Conservation (phyloP, 2,329 filamentous ascomycete genomes). For the Sordariomycetes sp. region DNA sequence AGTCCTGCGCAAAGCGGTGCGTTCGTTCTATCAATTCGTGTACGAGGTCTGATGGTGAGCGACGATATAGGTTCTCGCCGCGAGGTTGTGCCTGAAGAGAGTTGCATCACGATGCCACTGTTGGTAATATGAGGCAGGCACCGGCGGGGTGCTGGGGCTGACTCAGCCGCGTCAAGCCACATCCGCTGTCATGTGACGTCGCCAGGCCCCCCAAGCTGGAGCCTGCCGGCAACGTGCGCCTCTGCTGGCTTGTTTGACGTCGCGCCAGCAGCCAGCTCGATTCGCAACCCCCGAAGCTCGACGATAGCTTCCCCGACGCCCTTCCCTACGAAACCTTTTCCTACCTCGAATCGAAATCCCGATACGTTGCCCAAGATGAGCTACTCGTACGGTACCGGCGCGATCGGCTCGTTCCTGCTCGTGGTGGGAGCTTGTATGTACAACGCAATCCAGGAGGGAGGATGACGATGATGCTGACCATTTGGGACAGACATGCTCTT, state of each 20-base stretch:
- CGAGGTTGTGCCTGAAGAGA: too few relatives aligned
- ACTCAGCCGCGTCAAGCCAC: too few relatives aligned
- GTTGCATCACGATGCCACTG: too few relatives aligned
- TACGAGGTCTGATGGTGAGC: too few relatives aligned
- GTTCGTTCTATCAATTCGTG: too few relatives aligned
- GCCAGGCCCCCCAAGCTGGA: background rate
- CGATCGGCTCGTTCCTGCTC: slow-evolving; percentile 56
- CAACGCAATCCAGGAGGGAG: background rate
- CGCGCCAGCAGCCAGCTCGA: slow-evolving; percentile 2
- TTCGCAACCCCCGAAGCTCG: slow-evolving; percentile 3
- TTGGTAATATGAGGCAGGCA: too few relatives aligned
- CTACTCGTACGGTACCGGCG: slow-evolving; percentile 61
- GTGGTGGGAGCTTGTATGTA: slow-evolving; percentile 72
- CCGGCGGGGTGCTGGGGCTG: too few relatives aligned
- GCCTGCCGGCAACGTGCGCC: background rate
- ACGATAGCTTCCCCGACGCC: slow-evolving; percentile 2
- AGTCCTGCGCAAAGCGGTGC: too few relatives aligned
- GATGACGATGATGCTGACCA: slow-evolving; percentile 6
- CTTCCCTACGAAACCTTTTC: slow-evolving; percentile 1
- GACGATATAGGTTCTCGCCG: too few relatives aligned
- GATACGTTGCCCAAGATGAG: slow-evolving; percentile 45
- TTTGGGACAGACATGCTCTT: slow-evolving; percentile 83
- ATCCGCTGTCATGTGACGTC: slow-evolving; percentile 8
- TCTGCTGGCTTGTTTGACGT: slow-evolving; percentile 2
- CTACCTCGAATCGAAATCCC: background rate